phyloP scores from a whole-genome alignment of 108 stramenopile species.

The Nitzschia inconspicua region DNA sequence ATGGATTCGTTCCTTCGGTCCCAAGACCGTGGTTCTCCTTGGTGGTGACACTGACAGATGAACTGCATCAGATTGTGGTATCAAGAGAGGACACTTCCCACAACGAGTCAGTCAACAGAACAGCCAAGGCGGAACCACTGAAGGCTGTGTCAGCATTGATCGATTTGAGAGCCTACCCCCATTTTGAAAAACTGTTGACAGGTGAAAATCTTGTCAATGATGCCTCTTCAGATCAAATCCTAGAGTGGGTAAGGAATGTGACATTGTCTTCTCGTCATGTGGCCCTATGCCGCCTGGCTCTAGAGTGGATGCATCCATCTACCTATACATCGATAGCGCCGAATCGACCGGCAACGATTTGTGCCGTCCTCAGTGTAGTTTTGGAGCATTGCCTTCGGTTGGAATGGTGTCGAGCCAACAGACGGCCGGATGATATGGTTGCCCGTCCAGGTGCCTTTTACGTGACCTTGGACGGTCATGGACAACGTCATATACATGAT shows the following conservation, averaged over 20 bases:
- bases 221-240: too few relatives aligned
- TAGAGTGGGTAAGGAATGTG: too few relatives aligned
- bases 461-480: slow-evolving; percentile 65
- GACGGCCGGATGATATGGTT: slow-evolving; percentile 29
- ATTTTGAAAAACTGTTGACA: slow-evolving; percentile 18
- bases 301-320: not conserved
- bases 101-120: not conserved
- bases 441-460: slow-evolving; percentile 46
- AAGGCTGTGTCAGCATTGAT: not conserved
- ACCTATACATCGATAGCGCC: not conserved
- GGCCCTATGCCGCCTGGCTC: not conserved
- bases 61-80: slow-evolving; percentile 1
- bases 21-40: slow-evolving; percentile 55
- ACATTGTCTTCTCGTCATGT: slow-evolving; percentile 15
- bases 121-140: not conserved
- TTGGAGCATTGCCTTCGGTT: slow-evolving; percentile 53
- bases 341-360: not conserved
- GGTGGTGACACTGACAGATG: slow-evolving; percentile 37
- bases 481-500: slow-evolving; percentile 52
- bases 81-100: not conserved
- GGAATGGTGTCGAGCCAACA: slow-evolving; percentile 51
- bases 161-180: not conserved
- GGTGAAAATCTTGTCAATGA: slow-evolving; percentile 3
- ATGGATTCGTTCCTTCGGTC: slow-evolving; percentile 53
- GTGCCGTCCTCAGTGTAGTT: slow-evolving; percentile 29